Evolutionary conservation across 176 grass and related monocot species (phyloP), one percentile per base, ranked within the genome.

Genomic region (Oryza officinalis): DNA sequence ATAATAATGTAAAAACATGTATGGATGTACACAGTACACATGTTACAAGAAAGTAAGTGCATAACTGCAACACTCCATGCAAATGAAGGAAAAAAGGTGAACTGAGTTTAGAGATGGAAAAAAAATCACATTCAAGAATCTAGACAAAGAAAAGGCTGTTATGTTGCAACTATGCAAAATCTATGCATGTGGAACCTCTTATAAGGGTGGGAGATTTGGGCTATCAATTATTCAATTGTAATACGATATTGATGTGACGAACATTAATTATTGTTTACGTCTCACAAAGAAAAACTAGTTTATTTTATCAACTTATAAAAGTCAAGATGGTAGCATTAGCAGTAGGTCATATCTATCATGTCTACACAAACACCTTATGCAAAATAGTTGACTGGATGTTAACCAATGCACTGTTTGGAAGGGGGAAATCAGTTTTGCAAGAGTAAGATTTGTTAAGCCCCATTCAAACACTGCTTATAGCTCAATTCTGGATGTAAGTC

Each of bases 231-330:
- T 65, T 68, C 65, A 69, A 37, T n/a, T 81, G 22, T 38, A 63
- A 79, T 18, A 43, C 66, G 26, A 15, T 31, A 45, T 65, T 31
- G 41, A 64, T 10, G 23, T 8, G 67, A 40, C 47, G n/a, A 72
- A 61, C 10, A 25, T 70, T 32, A 81, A 10, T 38, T 57, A 25
- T 54, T 30, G 46, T 57, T 57, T 23, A 57, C 33, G n/a, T 13
- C 14, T 40, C 31, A 18, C 18, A 49, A 61, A 81, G n/a, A 81
- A 81, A 59, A 22, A 59, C 38, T 63, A 63, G 68, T 23, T 82
- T 75, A 67, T 26, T 59, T 40, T 57, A 54, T 33, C 15, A 54
- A 84, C 71, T 75, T 67, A 33, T 6, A 40, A 65, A 25, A 65
- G 35, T 52, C 49, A 50, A 27, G 28, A 75, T 7, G 45, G 26